Percentiles rank a stretch among this genome's conserved stretches.
Conservation (phyloP, 306 rosid species). For the Lathyrus sativus region DNA sequence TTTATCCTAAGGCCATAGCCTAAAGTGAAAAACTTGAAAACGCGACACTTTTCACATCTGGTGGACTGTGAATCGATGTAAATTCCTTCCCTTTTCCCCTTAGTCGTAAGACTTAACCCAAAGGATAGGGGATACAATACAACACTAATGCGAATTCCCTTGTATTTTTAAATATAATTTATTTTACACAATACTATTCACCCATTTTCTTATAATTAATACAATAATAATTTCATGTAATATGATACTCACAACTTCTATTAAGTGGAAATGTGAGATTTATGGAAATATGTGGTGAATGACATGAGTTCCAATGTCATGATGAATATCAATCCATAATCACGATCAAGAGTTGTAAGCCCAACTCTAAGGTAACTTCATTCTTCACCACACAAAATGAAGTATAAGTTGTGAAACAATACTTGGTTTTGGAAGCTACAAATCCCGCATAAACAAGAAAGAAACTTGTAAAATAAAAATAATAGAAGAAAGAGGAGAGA, state of each 20-base stretch:
- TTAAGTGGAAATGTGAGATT: constrained; percentile 71
- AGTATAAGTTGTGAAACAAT: constrained; percentile 7
- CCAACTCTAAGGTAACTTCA: constrained; percentile 81
- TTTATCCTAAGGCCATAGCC: too few species aligned
- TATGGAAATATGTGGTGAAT: constrained; percentile 80
- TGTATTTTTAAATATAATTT: too few species aligned
- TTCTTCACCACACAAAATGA: constrained; percentile 49
- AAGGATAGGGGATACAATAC: too few species aligned
- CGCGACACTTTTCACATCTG: too few species aligned
- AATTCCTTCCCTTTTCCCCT: too few species aligned
- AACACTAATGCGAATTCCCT: too few species aligned
- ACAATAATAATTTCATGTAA: neutral
- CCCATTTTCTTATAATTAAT: neutral
- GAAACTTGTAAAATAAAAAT: neutral
- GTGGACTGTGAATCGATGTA: too few species aligned
- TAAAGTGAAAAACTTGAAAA: too few species aligned
- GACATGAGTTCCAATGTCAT: constrained; percentile 80
- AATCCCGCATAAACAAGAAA: constrained; percentile 18
- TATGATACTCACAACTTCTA: constrained; percentile 80
- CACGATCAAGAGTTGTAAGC: constrained; percentile 80
- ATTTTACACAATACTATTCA: too few species aligned
- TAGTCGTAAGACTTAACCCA: too few species aligned
- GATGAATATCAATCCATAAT: constrained; percentile 81
- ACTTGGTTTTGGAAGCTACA: constrained; percentile 5
- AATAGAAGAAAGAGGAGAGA: too few species aligned